Evolutionary conservation across 345 rosid species (phyloP).

Genomic region (Syzygium grande): DNA sequence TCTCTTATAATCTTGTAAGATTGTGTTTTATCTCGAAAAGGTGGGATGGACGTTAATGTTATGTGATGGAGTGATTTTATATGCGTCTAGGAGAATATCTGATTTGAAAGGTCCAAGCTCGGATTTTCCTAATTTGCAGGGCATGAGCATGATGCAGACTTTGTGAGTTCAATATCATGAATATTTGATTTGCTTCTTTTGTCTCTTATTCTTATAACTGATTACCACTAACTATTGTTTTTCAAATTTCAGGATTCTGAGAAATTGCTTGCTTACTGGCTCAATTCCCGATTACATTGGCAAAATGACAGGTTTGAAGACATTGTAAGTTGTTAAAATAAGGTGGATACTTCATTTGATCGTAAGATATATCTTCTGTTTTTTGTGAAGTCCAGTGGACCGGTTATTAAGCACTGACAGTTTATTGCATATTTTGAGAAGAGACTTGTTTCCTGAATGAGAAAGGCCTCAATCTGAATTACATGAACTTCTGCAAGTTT

Average conservation of each 20-base stretch:
- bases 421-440: background rate
- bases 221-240: background rate
- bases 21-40: background rate
- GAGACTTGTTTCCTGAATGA: background rate
- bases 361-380: background rate
- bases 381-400: background rate
- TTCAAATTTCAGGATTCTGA: constrained; percentile 38
- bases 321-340: constrained; percentile 39
- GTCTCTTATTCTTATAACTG: background rate
- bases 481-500: background rate
- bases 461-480: background rate
- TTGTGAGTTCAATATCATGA: constrained; percentile 40
- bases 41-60: background rate
- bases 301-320: constrained; percentile 12
- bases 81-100: constrained; percentile 46
- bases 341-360: background rate
- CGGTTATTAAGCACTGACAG: background rate
- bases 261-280: constrained; percentile 51
- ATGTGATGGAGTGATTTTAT: background rate
- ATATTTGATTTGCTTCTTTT: background rate
- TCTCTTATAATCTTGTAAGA: background rate
- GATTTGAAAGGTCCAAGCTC: constrained; percentile 49
- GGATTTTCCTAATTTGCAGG: constrained; percentile 40
- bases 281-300: constrained; percentile 45
- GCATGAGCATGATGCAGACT: background rate